Evolutionary conservation across 1,284 basidiomycete species (phyloP).

Genomic region (Austroboletus novae-zelandiae): DNA sequence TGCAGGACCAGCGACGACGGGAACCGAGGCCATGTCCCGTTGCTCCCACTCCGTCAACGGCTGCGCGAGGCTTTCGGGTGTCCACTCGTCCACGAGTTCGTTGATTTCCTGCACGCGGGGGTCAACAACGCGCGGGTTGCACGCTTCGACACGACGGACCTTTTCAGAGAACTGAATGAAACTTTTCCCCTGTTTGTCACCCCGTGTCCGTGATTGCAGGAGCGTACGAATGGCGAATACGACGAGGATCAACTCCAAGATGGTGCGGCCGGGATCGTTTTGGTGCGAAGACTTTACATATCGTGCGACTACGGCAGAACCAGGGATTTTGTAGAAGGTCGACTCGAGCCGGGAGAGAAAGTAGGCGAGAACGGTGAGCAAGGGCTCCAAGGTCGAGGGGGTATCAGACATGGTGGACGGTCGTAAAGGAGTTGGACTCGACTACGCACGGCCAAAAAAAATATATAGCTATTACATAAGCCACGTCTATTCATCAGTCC

Average conservation of each 20-base stretch:
- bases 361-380: slow-evolving; percentile 58
- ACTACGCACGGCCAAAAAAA: too few species aligned
- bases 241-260: slow-evolving; percentile 89
- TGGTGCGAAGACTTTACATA: slow-evolving; percentile 90
- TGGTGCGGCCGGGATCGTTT: slow-evolving; percentile 88
- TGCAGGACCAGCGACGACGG: slow-evolving; percentile 78
- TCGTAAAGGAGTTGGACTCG: slow-evolving; percentile 2
- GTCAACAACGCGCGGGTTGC: neutral
- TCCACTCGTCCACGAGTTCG: slow-evolving; percentile 95
- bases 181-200: slow-evolving; percentile 82
- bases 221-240: slow-evolving; percentile 89
- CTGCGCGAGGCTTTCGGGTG: slow-evolving; percentile 80
- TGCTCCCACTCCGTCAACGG: slow-evolving; percentile 62
- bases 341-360: slow-evolving; percentile 54
- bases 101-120: slow-evolving; percentile 77
- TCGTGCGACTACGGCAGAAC: slow-evolving; percentile 85
- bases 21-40: slow-evolving; percentile 71
- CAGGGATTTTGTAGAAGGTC: slow-evolving; percentile 76
- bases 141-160: slow-evolving; percentile 42
- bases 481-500: neutral
- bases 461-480: slow-evolving; percentile 12
- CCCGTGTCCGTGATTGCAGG: slow-evolving; percentile 85
- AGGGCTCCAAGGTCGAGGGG: slow-evolving; percentile 49
- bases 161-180: slow-evolving; percentile 91
- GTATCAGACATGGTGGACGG: slow-evolving; percentile 23